A percentile compares a stretch with the other conserved stretches of the same genome.
Evolutionary conservation across 2,329 filamentous ascomycete genomes (phyloP).

Genomic region (Rasamsonia emersonii): DNA sequence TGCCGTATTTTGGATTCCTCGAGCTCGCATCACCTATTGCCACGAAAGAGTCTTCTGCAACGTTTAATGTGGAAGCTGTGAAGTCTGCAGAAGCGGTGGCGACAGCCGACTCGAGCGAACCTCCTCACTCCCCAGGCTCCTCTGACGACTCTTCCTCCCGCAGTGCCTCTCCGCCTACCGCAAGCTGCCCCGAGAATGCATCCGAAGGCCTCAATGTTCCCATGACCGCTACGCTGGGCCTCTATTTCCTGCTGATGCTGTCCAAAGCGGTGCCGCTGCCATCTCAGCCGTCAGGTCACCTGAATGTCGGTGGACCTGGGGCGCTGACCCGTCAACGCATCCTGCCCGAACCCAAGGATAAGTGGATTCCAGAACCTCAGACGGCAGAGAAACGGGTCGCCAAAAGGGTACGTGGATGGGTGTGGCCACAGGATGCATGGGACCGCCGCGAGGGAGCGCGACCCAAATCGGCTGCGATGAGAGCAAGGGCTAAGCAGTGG

Average conservation of each 20-base stretch:
- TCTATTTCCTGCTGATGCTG: slow-evolving; percentile 60
- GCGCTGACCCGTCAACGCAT: slow-evolving; percentile 49
- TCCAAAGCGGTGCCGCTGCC: slow-evolving; percentile 53
- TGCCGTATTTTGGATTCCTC: slow-evolving; percentile 80
- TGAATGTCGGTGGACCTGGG: slow-evolving; percentile 53
- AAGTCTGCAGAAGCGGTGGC: too few relatives aligned
- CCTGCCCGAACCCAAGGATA: slow-evolving; percentile 45
- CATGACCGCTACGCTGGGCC: slow-evolving; percentile 51
- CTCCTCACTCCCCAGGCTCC: slow-evolving; percentile 20
- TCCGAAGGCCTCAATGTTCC: slow-evolving; percentile 18
- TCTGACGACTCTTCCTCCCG: slow-evolving; percentile 23
- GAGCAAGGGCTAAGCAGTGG: slow-evolving; percentile 25
- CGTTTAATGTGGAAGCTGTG: slow-evolving; percentile 6
- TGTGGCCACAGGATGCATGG: slow-evolving; percentile 53
- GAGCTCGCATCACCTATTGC: slow-evolving; percentile 58
- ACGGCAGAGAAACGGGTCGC: slow-evolving; percentile 53
- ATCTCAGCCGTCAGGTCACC: slow-evolving; percentile 47
- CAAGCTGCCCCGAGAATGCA: slow-evolving; percentile 7
- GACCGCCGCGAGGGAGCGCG: slow-evolving; percentile 45
- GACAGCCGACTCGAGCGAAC: slow-evolving; percentile 7
- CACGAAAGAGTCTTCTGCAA: slow-evolving; percentile 36
- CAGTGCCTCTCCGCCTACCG: slow-evolving; percentile 12
- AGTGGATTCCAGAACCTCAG: slow-evolving; percentile 54
- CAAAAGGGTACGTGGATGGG: slow-evolving; percentile 53
- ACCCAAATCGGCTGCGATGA: slow-evolving; percentile 14